phyloP scores from a whole-genome alignment of 108 stramenopile species.

The Pseudonitzschia pungens region DNA sequence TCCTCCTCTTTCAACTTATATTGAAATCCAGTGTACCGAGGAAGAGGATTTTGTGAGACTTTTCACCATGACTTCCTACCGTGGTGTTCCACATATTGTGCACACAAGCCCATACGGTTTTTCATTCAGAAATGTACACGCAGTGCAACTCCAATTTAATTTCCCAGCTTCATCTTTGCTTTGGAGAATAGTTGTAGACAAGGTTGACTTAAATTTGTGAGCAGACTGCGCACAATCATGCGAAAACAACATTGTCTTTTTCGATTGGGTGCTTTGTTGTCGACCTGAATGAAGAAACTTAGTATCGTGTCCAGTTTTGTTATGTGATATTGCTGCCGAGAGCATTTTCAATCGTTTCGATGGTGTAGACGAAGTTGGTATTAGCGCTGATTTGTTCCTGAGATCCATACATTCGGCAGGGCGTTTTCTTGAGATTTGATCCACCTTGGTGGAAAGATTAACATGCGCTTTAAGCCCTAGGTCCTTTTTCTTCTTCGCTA shows the following conservation, averaged over 20 bases:
- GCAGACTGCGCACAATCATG: no score
- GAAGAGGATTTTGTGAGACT: not conserved
- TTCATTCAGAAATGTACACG: slow-evolving; percentile 64
- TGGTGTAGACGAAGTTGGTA: not conserved
- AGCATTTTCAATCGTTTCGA: not conserved
- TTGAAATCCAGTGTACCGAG: no score
- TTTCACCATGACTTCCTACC: not conserved
- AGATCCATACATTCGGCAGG: no score
- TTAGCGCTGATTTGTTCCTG: not conserved
- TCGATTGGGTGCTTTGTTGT: no score
- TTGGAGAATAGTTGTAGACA: no score
- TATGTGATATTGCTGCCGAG: not conserved
- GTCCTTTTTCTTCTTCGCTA: not conserved
- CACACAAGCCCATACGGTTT: slow-evolving; percentile 58
- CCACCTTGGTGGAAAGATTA: not conserved
- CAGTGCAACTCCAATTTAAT: slow-evolving; percentile 45
- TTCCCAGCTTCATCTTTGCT: not conserved
- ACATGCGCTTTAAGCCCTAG: not conserved
- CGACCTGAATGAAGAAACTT: no score
- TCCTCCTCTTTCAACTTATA: no score
- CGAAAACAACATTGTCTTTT: no score
- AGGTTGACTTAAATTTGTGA: no score
- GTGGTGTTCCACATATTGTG: slow-evolving; percentile 50
- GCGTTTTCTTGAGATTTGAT: not conserved
- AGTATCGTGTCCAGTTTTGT: not conserved